These are phyloP conservation scores for Calonectria pseudoturangicola DNA, from an alignment of 2,329 filamentous ascomycete species.

Conservation along the genomic window DNA sequence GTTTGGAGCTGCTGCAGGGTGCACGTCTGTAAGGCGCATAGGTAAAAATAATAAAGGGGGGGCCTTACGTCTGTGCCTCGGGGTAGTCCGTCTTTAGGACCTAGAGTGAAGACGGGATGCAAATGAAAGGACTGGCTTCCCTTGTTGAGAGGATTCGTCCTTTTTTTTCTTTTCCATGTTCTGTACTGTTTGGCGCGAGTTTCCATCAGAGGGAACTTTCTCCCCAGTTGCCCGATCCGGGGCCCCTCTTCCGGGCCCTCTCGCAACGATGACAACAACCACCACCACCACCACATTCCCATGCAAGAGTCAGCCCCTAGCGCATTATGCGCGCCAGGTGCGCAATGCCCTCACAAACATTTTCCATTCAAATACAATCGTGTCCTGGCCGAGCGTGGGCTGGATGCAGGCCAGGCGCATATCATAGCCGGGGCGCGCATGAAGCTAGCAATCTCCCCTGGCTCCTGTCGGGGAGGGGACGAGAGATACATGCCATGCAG, in stretches of 20 bases:
- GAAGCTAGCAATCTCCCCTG: conserved; percentile 41
- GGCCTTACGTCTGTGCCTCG: conserved; percentile 32
- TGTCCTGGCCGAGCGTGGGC: conserved; percentile 14
- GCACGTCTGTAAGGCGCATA: conserved; percentile 7
- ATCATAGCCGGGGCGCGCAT: conserved; percentile 28
- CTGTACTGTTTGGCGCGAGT: conserved; percentile 1
- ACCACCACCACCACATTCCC: background rate
- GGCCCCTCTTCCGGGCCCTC: background rate
- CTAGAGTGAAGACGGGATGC: conserved; percentile 40
- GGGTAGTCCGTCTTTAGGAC: conserved; percentile 38
- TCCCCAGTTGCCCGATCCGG: conserved; percentile 15
- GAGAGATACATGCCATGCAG: conserved; percentile 31
- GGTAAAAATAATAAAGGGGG: conserved; percentile 33
- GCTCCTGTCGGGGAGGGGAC: conserved; percentile 7
- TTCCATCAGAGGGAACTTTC: conserved; percentile 8
- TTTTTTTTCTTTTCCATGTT: background rate
- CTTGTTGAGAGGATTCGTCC: background rate
- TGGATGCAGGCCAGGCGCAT: conserved; percentile 20
- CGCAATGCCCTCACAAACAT: conserved; percentile 12
- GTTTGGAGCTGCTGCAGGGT: conserved; percentile 19
- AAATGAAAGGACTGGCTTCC: conserved; percentile 54
- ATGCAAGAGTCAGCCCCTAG: conserved; percentile 18
- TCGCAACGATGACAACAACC: background rate
- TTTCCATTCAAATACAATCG: conserved; percentile 18
- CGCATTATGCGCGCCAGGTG: conserved; percentile 14